Conservation (phyloP, 768 basidiomycete species). For the Tricholoma sp. region DNA sequence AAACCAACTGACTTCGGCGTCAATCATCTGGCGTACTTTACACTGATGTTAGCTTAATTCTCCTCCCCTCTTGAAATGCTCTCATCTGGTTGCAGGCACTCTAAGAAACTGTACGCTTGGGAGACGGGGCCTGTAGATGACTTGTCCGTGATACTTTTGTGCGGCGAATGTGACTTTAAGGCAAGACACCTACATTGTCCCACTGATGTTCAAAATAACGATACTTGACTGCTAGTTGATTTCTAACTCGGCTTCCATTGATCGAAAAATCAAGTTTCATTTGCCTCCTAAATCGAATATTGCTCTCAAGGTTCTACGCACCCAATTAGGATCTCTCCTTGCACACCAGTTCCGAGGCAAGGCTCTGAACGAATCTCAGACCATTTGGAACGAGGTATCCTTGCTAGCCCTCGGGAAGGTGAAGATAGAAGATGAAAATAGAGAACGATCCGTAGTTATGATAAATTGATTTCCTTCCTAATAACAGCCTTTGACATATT, state of each 20-base stretch:
- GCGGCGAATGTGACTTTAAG: slow-evolving; percentile 90
- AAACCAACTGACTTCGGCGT: slow-evolving; percentile 66
- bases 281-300: slow-evolving; percentile 66
- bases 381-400: slow-evolving; percentile 70
- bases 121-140: slow-evolving; percentile 90
- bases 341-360: slow-evolving; percentile 65
- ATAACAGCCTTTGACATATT: neutral
- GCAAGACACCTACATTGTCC: slow-evolving; percentile 20
- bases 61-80: slow-evolving; percentile 3
- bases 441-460: neutral
- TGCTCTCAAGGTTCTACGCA: slow-evolving; percentile 77
- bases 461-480: neutral
- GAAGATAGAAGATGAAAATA: slow-evolving; percentile 31
- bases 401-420: slow-evolving; percentile 54
- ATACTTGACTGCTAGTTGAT: slow-evolving; percentile 44
- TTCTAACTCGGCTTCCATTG: slow-evolving; percentile 68
- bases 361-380: slow-evolving; percentile 51
- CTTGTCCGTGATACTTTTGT: slow-evolving; percentile 72
- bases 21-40: slow-evolving; percentile 80
- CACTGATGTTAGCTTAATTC: slow-evolving; percentile 62
- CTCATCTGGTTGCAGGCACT: slow-evolving; percentile 57
- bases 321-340: slow-evolving; percentile 53
- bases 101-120: slow-evolving; percentile 90
- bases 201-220: neutral
- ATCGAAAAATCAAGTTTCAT: slow-evolving; percentile 79